Evolutionary conservation across 139 green algal species (phyloP).

Genomic region (Haematococcus lacustris): DNA sequence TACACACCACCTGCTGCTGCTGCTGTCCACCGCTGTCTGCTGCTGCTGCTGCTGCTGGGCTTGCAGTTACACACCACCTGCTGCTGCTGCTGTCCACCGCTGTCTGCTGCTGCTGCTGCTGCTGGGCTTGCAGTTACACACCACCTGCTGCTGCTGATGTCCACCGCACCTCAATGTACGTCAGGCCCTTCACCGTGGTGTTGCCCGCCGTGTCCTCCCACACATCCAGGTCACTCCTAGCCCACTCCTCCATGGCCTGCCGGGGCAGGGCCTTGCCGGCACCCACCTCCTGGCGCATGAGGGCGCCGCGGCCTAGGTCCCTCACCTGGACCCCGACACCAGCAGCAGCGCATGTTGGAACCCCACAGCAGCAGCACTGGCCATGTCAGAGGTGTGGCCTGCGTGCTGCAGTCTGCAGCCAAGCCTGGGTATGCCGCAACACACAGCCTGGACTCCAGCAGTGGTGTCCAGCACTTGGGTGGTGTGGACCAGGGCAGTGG

Average conservation of each 20-base stretch:
- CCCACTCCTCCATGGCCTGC: conserved; percentile 13
- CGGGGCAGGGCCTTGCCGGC: not conserved
- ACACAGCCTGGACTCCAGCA: no score
- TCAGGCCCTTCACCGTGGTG: conserved; percentile 41
- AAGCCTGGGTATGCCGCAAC: no score
- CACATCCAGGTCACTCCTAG: conserved; percentile 30
- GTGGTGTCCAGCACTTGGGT: no score
- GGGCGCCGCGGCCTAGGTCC: conserved; percentile 10
- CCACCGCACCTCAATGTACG: conserved; percentile 27
- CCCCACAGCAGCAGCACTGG: not conserved
- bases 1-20: no score
- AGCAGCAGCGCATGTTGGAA: not conserved
- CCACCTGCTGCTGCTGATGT: no score
- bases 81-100: no score
- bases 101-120: no score
- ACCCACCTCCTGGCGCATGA: not conserved
- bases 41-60: no score
- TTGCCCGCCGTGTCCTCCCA: conserved; percentile 29
- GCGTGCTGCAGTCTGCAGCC: not conserved
- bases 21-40: no score
- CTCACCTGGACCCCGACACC: conserved; percentile 2
- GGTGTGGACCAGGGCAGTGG: no score
- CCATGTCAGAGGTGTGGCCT: not conserved
- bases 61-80: no score
- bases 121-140: no score